These are phyloP conservation scores for Trametes pubescens DNA, from an alignment of 1,284 basidiomycete species.

Conservation along the genomic window DNA sequence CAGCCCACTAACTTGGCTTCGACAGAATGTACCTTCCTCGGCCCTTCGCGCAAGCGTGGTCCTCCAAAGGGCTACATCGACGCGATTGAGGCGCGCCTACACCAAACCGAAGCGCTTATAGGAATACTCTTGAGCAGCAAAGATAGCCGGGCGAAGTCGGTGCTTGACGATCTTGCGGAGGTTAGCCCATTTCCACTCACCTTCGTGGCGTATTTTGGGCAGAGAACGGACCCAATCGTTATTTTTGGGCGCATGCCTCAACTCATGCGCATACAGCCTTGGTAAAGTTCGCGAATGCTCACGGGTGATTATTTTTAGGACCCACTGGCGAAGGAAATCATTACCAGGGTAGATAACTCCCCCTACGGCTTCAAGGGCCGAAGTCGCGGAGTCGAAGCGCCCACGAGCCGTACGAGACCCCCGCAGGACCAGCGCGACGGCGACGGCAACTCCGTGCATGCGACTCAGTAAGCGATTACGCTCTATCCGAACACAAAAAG, in stretches of 20 bases:
- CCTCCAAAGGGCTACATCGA: slow-evolving; percentile 92
- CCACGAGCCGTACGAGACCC: slow-evolving; percentile 36
- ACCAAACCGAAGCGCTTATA: slow-evolving; percentile 86
- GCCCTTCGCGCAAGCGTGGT: slow-evolving; percentile 82
- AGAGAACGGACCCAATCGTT: neutral
- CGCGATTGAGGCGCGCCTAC: slow-evolving; percentile 86
- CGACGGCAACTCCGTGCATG: slow-evolving; percentile 50
- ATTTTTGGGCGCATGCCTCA: neutral
- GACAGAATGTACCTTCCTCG: slow-evolving; percentile 81
- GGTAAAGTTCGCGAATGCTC: slow-evolving; percentile 1
- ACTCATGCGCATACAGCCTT: neutral
- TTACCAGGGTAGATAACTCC: slow-evolving; percentile 77
- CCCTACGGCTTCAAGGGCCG: slow-evolving; percentile 78
- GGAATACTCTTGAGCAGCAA: slow-evolving; percentile 76
- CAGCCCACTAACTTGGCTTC: slow-evolving; percentile 12
- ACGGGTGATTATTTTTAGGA: slow-evolving; percentile 52
- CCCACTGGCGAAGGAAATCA: slow-evolving; percentile 75
- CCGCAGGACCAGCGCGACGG: slow-evolving; percentile 41
- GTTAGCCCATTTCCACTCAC: slow-evolving; percentile 35
- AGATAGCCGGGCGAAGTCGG: slow-evolving; percentile 67
- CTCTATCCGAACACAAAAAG: neutral
- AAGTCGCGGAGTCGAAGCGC: slow-evolving; percentile 45
- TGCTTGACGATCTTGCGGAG: slow-evolving; percentile 66
- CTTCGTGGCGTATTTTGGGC: too few species aligned
- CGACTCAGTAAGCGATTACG: slow-evolving; percentile 61